Evolutionary conservation across 192 early-diverging fungal genomes (phyloP), one percentile per base, ranked within the genome.

Genomic region (Backusella parvicylindrica): DNA sequence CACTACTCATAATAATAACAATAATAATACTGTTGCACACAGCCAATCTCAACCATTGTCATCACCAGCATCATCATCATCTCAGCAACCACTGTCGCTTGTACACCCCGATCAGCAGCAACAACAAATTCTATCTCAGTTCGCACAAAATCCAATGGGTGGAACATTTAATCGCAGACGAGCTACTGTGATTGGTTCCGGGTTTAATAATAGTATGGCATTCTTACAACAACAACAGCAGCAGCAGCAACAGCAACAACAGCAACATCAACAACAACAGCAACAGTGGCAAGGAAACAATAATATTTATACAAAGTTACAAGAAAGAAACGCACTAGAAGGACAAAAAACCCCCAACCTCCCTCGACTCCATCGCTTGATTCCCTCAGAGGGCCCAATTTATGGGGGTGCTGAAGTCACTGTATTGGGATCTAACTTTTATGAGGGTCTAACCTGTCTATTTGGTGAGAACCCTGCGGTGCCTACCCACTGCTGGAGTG

Each of bases 401-500:
- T 88, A 86, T 68, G 95, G 95, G 47, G 95, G 95, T 13, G 79
- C 89, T 11, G 92, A 91, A 56, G 83, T 95, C 2, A 92, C 93
- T 26, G 86, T 96, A 13, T 79, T 90, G 2, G 95, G 95, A 5
- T 85, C 84, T 3, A 88, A 89, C 36, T 94, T 95, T 78, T 86
- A 90, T 72, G 84, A 90, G 31, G 90, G 89, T 38, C 79, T 96
- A 5, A 89, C 87, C 3, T 92, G 92, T 66, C 74, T 88, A 56
- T 95, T 96, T 84, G 94, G 94, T 33, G 89, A 86, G 31, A 72
- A 84, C 18, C 86, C 86, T 15, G 93, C 93, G 0, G 77, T 86
- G 6, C 85, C 82, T 7, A 91, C 91, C 11, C 87, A 91, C 49
- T 91, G 91, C 64, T 89, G 91, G 87, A 89, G 90, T 75, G 69